Evolutionary conservation across 192 early-diverging fungal species (phyloP), one percentile per base, ranked within the genome.

Genomic region (Kickxella alabastrina): DNA sequence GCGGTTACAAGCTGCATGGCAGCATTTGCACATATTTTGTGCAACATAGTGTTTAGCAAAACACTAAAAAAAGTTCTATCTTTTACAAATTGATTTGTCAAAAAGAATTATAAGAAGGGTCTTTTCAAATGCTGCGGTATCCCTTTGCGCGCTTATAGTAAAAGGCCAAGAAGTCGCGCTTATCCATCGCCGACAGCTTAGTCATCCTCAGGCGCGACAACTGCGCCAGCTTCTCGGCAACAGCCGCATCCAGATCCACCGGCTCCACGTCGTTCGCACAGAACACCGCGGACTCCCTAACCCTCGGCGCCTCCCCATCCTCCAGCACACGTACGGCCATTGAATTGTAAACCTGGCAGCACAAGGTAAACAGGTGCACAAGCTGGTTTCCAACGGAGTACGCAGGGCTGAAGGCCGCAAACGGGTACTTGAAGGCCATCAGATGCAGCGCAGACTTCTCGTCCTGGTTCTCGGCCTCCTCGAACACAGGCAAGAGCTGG

Each of bases 161-260:
- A 56, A 84, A 92, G 1, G 85, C 73, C 52, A 92, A 61, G 54
- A 92, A 92, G 17, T 83, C 83, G 19, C 72, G 65, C 64, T 92
- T 92, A 51, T 91, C 88, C 43, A 73, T 59, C 7, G 85, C 75
- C 3, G 73, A 77, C 42, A 87, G 46, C 10, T 79, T 78, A 1
- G 85, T 82, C 61, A 82, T 86, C 23, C 88, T 75, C 51, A 87
- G 68, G 18, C 88, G 80, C 12, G 84, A 76, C 10, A 90, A 53
- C 38, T 80, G 79, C 23, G 78, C 71, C 62, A 92, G 50, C 25
- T 75, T 48, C 15, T 75, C 66, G 32, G 68, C 48, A 6, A 90
- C 68, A 4, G 81, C 82, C 17, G 75, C 70, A 23, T 82, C 86
- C 23, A 86, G 56, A 29, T 60, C 49, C 40, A 63, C 52, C 1